Evolutionary conservation across 192 early-diverging fungal genomes (phyloP).

Genomic region (Obelidium mucronatum): DNA sequence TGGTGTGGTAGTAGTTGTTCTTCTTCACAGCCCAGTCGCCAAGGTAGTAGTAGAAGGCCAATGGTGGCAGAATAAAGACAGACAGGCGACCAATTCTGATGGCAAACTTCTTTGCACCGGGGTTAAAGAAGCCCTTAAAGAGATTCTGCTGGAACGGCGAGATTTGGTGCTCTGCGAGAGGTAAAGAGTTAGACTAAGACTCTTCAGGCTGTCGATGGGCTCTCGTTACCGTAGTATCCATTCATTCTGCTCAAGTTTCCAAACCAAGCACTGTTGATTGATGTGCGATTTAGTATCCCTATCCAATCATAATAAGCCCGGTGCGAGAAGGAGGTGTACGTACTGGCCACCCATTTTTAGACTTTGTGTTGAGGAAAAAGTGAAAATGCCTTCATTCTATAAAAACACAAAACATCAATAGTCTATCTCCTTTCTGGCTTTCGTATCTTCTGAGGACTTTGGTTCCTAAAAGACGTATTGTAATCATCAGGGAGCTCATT

Average conservation of each 20-base stretch:
- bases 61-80: conserved; percentile 55
- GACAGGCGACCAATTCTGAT: conserved; percentile 41
- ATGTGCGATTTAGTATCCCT: background rate
- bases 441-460: no score
- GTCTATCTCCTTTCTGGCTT: no score
- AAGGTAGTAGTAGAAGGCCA: conserved; percentile 49
- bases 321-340: background rate
- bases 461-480: no score
- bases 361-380: conserved; percentile 19
- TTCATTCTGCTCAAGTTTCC: conserved; percentile 35
- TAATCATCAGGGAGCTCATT: no score
- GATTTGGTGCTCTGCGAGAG: conserved; percentile 47
- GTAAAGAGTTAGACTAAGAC: background rate
- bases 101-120: conserved; percentile 45
- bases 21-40: conserved; percentile 50
- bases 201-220: background rate
- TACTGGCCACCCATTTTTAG: conserved; percentile 29
- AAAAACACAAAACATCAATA: no score
- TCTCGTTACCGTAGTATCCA: conserved; percentile 16
- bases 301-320: background rate
- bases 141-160: conserved; percentile 58
- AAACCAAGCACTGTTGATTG: conserved; percentile 21
- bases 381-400: no score
- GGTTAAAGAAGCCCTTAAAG: conserved; percentile 58
- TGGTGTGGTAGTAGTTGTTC: conserved; percentile 38